These are phyloP conservation scores for Fusarium bulbicola DNA, from an alignment of 2,329 filamentous ascomycete genomes.

Conservation along the genomic window DNA sequence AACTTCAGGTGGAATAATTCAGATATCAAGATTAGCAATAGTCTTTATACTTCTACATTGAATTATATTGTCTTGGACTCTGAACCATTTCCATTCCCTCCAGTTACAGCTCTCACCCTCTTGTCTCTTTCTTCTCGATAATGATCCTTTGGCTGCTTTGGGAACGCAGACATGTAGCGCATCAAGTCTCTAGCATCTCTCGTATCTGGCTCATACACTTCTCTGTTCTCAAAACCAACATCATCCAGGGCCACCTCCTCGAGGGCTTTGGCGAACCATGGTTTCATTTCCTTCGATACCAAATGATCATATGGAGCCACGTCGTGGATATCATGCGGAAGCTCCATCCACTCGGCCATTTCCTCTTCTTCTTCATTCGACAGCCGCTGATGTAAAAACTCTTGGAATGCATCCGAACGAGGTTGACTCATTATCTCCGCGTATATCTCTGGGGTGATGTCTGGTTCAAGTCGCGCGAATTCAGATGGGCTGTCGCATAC, in stretches of 20 bases:
- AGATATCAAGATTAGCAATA: too few species aligned
- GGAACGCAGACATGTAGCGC: conserved; percentile 14
- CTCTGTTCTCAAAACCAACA: background rate
- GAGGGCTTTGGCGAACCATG: background rate
- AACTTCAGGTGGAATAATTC: too few species aligned
- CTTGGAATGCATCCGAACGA: background rate
- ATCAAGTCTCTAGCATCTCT: background rate
- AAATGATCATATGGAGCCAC: background rate
- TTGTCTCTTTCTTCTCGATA: background rate
- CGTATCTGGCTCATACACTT: background rate
- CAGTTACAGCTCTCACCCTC: too few species aligned
- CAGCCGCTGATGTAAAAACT: background rate
- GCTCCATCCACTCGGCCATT: background rate
- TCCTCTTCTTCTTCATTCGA: background rate
- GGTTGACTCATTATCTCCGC: background rate
- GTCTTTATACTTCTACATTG: too few species aligned
- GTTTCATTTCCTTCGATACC: background rate
- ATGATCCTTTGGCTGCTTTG: accelerated
- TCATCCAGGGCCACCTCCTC: background rate
- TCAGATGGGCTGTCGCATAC: background rate
- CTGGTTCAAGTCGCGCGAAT: background rate
- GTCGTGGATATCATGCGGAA: background rate
- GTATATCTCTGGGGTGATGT: background rate
- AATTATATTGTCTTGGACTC: too few species aligned
- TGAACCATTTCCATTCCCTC: too few species aligned